Evolutionary conservation across 139 green algal genomes (phyloP).

Genomic region (Astrephomene gubernaculifera): DNA sequence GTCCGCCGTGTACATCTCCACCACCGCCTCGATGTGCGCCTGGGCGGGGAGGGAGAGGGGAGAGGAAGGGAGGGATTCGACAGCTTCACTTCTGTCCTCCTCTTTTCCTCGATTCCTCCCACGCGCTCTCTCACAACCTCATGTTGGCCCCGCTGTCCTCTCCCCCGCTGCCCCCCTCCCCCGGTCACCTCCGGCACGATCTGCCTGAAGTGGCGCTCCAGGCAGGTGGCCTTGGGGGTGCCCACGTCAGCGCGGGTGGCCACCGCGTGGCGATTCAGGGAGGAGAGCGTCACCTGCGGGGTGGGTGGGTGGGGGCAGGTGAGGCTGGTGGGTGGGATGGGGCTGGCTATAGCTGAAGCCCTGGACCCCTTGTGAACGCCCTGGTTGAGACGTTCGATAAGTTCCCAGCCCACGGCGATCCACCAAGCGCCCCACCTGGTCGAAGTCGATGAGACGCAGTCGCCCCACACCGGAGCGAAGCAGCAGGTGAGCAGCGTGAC

Average conservation of each 20-base stretch:
- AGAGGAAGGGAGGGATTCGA: background rate
- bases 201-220: slow-evolving; percentile 84
- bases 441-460: slow-evolving; percentile 97
- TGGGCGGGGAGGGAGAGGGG: slow-evolving; percentile 30
- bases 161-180: background rate
- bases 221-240: slow-evolving; percentile 85
- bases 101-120: background rate
- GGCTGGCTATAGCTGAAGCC: no score
- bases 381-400: no score
- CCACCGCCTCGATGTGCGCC: slow-evolving; percentile 66
- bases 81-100: background rate
- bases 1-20: slow-evolving; percentile 88
- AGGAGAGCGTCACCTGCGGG: slow-evolving; percentile 79
- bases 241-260: slow-evolving; percentile 95
- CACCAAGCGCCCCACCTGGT: slow-evolving; percentile 93
- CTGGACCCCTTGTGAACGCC: no score
- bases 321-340: no score
- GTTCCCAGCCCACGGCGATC: no score
- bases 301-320: background rate
- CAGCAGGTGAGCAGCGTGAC: slow-evolving; percentile 94
- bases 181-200: slow-evolving; percentile 91
- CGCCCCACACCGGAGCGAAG: slow-evolving; percentile 91
- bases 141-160: background rate
- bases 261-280: slow-evolving; percentile 93
- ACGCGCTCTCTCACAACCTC: background rate